Evolutionary conservation across 192 early-diverging fungal species (phyloP).

Genomic region (Backusella luteola): DNA sequence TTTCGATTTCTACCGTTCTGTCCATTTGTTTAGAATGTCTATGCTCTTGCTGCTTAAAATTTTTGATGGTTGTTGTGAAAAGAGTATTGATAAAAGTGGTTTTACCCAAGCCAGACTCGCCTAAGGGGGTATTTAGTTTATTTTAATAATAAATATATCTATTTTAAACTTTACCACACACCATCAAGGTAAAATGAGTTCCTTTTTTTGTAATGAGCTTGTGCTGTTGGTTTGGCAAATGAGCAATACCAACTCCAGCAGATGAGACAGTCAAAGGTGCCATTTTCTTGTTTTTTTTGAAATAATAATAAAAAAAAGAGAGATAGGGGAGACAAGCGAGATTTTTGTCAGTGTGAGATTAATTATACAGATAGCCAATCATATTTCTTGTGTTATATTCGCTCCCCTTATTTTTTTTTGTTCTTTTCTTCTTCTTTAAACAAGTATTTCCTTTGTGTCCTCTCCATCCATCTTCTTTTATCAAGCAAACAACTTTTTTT

Average conservation of each 20-base stretch:
- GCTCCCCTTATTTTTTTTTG: not conserved
- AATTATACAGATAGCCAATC: not conserved
- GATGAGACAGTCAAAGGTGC: slow-evolving; percentile 2
- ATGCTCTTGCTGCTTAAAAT: slow-evolving; percentile 34
- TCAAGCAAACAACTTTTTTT: not conserved
- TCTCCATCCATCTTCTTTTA: not conserved
- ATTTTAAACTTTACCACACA: slow-evolving; percentile 71
- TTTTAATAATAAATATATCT: not conserved
- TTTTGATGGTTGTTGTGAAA: slow-evolving; percentile 74
- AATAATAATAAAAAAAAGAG: not conserved
- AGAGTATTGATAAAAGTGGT: slow-evolving; percentile 97
- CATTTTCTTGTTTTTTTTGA: not conserved
- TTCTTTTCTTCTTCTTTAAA: too few relatives aligned
- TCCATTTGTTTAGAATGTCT: slow-evolving; percentile 92
- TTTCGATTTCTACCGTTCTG: slow-evolving; percentile 96
- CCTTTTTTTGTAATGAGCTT: slow-evolving; percentile 89
- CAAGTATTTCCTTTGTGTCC: not conserved
- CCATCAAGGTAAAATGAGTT: slow-evolving; percentile 95
- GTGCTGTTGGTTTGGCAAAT: slow-evolving; percentile 92
- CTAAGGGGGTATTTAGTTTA: slow-evolving; percentile 37
- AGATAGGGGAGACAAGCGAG: not conserved
- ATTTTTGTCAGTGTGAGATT: not conserved
- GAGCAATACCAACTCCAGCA: slow-evolving; percentile 77
- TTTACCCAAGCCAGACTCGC: slow-evolving; percentile 96
- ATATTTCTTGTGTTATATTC: not conserved